Base-by-base conservation (phyloP, 2,329 filamentous ascomycete species). In the Penicillium sp. region DNA sequence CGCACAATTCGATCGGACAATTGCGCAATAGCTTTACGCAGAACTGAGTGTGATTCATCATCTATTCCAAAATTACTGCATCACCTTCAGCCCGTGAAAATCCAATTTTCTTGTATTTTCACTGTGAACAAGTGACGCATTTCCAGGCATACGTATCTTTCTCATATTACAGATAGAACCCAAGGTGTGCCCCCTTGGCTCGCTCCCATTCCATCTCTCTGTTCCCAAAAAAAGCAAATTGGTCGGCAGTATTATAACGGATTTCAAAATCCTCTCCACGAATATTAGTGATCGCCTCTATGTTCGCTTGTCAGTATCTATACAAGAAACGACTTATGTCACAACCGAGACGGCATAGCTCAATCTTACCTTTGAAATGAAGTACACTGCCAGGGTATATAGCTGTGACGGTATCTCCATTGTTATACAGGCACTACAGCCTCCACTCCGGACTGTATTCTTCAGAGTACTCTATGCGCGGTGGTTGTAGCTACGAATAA, bases 181-280 rank as follows among this genome's bases (percentile, higher is more conserved):
- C 46, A 33, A 47, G 21, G 20, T 53, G 50, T 54, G 51, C 6
- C 61, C 65, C 8, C 54, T 67, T 46, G 2, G 13, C 40, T 34
- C 33, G 41, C 10, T 54, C 48, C 48, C 48, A 54, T 30, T 54
- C 48, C 15, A 39, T 17, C 8, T 43, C 44, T 24, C 52, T 48
- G 12, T 54, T 51, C 4, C 48, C 52, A n/a, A 54, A 36, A 21
- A 43, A 51, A 23, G n/a, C 17, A 26, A 51, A 54, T 2, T 26
- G 37, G 24, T 47, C 49, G 0, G 42, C 21, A 8, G 48, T 52
- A 24, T 46, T 62, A 55, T 80, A 80, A 39, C 62, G 64, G 32
- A 80, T 72, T 2, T 80, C 71, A 55, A 79, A 80, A 55, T 81
- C 78, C 59, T 81, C 78, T 1, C 69, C 68, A 7, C 79, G 66